Evolutionary conservation across 2,329 filamentous ascomycete genomes (phyloP).

Genomic region (Diplodia scrobiculata): DNA sequence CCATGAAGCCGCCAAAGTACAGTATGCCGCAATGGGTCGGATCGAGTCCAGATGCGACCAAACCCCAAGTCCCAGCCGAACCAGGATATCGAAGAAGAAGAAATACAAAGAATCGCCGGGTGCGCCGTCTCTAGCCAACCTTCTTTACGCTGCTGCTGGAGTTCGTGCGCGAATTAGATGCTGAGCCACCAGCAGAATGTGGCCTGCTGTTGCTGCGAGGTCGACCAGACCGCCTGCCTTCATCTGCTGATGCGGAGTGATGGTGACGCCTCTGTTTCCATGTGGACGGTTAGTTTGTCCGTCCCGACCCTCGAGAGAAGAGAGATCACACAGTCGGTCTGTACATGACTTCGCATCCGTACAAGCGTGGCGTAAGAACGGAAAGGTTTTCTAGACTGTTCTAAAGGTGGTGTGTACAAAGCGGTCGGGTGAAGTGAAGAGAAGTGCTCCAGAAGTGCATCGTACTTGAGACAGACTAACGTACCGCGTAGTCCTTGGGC

Average conservation of each 20-base stretch:
- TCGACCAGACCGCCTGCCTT: conserved; percentile 42
- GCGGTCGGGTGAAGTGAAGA: conserved; percentile 25
- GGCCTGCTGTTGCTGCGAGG: conserved; percentile 47
- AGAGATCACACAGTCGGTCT: conserved; percentile 27
- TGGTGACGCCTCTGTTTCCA: conserved; percentile 44
- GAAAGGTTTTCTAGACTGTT: conserved; percentile 29
- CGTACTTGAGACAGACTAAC: conserved; percentile 42
- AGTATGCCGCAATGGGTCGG: conserved; percentile 25
- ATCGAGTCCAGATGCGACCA: conserved; percentile 21
- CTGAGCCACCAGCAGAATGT: conserved; percentile 37
- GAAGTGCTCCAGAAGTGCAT: conserved; percentile 39
- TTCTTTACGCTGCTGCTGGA: conserved; percentile 29
- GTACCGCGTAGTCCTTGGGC: conserved; percentile 49
- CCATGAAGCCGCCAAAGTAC: conserved; percentile 25
- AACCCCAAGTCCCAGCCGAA: conserved; percentile 4
- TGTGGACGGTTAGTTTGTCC: conserved; percentile 29
- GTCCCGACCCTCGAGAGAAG: conserved; percentile 16
- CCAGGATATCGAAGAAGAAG: conserved; percentile 21
- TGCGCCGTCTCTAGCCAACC: conserved; percentile 19
- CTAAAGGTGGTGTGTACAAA: conserved; percentile 30
- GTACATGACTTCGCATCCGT: conserved; percentile 25
- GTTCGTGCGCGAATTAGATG: conserved; percentile 22
- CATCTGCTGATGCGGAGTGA: conserved; percentile 39
- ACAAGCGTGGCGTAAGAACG: conserved; percentile 30
- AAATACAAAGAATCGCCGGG: conserved; percentile 23